phyloP scores from a whole-genome alignment of 345 rosid species.

The Leavenworthia alabamica region DNA sequence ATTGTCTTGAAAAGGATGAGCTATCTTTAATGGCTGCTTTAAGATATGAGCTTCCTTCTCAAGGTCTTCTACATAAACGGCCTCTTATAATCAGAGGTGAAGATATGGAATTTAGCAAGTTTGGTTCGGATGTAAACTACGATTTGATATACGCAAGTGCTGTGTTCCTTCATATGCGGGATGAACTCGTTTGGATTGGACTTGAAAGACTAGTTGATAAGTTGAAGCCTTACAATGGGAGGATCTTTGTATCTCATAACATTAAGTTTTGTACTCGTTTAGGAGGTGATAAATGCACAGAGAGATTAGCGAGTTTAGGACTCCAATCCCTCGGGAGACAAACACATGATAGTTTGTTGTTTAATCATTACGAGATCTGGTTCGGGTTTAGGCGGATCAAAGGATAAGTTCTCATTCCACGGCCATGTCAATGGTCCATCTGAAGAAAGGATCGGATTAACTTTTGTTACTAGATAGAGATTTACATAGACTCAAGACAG shows the following conservation, averaged over 20 bases:
- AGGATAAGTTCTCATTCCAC: constrained; percentile 26
- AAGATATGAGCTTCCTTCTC: constrained; percentile 88
- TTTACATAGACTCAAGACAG: too few relatives aligned
- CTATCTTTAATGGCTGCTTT: constrained; percentile 89
- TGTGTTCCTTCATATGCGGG: constrained; percentile 86
- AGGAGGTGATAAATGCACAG: constrained; percentile 68
- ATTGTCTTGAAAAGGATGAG: constrained; percentile 86
- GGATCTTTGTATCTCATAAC: constrained; percentile 87
- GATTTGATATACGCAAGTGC: constrained; percentile 87
- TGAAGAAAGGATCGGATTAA: background rate
- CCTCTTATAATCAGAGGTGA: constrained; percentile 70
- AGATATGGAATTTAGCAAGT: constrained; percentile 76
- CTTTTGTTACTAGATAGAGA: too few relatives aligned
- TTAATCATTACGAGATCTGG: constrained; percentile 93
- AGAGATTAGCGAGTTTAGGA: constrained; percentile 60
- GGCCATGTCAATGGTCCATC: background rate
- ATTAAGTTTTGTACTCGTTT: constrained; percentile 71
- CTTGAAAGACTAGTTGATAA: constrained; percentile 57
- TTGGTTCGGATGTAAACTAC: constrained; percentile 50
- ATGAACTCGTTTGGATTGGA: constrained; percentile 81
- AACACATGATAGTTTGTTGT: constrained; percentile 79
- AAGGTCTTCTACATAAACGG: constrained; percentile 70
- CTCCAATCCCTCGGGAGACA: constrained; percentile 57
- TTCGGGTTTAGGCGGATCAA: constrained; percentile 58
- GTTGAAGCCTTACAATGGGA: constrained; percentile 65